Evolutionary conservation across 1,284 basidiomycete species (phyloP).

Genomic region (Sporisorium exsertum): DNA sequence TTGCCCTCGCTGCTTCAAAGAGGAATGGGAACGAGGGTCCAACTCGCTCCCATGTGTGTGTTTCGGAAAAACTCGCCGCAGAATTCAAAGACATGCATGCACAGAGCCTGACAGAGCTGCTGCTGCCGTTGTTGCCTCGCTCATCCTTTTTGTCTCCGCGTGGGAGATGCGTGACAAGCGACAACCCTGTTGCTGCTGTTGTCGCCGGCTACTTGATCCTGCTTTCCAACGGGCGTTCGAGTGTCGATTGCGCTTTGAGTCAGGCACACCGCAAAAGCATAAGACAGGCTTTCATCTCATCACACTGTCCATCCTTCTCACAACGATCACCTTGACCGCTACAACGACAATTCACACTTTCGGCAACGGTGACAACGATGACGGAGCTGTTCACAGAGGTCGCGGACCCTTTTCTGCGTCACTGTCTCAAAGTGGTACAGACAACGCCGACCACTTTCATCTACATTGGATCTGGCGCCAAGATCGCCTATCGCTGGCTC

Average conservation of each 20-base stretch:
- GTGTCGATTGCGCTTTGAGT: no score
- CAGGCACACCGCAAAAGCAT: no score
- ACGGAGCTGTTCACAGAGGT: conserved; percentile 30
- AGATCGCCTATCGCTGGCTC: conserved; percentile 51
- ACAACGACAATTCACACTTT: background rate
- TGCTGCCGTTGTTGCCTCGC: background rate
- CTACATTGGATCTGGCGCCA: conserved; percentile 42
- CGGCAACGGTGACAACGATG: background rate
- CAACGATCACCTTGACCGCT: background rate
- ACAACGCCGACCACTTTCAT: conserved; percentile 38
- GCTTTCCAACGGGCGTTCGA: background rate
- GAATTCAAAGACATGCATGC: conserved; percentile 11
- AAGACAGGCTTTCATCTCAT: no score
- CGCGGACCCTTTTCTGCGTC: conserved; percentile 36
- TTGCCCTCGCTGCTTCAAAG: background rate
- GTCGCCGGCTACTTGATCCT: background rate
- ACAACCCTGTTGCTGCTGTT: background rate
- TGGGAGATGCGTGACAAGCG: background rate
- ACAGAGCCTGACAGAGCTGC: background rate
- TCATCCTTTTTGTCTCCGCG: background rate
- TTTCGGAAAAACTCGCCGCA: conserved; percentile 10
- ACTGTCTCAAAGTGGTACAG: conserved; percentile 39
- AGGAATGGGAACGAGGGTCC: background rate
- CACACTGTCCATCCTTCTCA: background rate
- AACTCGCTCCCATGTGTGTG: background rate